Evolutionary conservation across 1,284 basidiomycete genomes (phyloP).

Genomic region (Rhodotorula sp.): DNA sequence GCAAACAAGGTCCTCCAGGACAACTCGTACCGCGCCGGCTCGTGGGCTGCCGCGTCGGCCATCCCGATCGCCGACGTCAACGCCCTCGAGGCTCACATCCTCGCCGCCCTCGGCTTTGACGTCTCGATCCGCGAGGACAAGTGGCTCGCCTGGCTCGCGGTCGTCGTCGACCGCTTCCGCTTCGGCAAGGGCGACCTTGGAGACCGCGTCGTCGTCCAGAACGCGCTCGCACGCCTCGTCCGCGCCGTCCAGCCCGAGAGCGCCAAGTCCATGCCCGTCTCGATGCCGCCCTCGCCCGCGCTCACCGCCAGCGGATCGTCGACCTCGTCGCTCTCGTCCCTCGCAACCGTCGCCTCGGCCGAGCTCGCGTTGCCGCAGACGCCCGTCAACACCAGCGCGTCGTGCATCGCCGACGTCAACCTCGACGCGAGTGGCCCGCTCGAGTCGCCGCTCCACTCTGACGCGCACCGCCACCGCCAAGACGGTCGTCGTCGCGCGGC

Average conservation of each 20-base stretch:
- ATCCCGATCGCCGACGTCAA: conserved; percentile 43
- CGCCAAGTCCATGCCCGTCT: background rate
- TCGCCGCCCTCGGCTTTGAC: conserved; percentile 38
- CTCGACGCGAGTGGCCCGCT: conserved; percentile 38
- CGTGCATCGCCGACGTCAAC: conserved; percentile 21
- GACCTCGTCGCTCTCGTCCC: conserved; percentile 10
- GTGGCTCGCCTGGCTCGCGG: conserved; percentile 40
- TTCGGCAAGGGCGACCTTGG: conserved; percentile 27
- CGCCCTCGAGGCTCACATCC: conserved; percentile 41
- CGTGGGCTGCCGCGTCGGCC: conserved; percentile 41
- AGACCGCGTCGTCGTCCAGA: conserved; percentile 22
- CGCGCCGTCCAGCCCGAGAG: conserved; percentile 12
- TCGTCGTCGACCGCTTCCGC: conserved; percentile 23
- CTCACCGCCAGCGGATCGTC: conserved; percentile 5
- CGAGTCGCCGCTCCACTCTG: conserved; percentile 25
- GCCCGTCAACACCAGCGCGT: background rate
- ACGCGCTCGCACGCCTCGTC: conserved; percentile 29
- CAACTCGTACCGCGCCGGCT: conserved; percentile 44
- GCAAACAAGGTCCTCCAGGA: conserved; percentile 45
- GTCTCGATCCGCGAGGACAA: conserved; percentile 36
- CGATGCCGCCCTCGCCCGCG: conserved; percentile 5
- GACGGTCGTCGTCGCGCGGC: background rate
- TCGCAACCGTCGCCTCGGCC: background rate
- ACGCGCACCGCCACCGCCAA: background rate
- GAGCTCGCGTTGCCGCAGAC: conserved; percentile 10